Conservation (phyloP, 2,329 filamentous ascomycete species). For the Alternaria burnsii region DNA sequence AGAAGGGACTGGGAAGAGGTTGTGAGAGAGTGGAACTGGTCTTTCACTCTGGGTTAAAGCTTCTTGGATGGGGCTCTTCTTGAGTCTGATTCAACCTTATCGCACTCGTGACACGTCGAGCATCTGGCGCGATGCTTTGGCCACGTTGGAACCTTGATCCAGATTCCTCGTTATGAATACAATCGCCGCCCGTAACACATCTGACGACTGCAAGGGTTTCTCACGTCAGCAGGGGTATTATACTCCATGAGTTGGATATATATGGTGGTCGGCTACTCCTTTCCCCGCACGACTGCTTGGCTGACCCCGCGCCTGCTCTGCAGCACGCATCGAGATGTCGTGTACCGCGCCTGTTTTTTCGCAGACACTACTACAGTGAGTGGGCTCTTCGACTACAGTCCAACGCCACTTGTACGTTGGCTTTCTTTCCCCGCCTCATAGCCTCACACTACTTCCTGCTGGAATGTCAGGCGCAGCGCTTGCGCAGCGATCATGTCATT, state of each 20-base stretch:
- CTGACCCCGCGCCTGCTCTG: constrained; percentile 3
- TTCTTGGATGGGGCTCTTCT: background rate
- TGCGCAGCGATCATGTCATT: background rate
- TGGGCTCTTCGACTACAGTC: background rate
- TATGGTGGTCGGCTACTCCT: background rate
- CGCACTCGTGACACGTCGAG: background rate
- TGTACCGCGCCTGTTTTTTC: background rate
- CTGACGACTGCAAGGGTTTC: background rate
- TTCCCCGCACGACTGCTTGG: constrained; percentile 3
- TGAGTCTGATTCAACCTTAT: background rate
- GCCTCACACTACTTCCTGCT: background rate
- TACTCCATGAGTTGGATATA: background rate
- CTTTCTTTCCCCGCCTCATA: background rate
- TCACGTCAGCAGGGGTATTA: background rate
- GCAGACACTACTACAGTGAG: background rate
- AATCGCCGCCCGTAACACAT: background rate
- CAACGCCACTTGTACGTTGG: background rate
- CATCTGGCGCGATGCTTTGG: background rate
- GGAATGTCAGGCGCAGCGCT: background rate
- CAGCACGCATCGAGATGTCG: background rate
- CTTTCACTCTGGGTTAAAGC: constrained; percentile 42
- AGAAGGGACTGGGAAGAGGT: constrained; percentile 49
- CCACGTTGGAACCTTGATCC: background rate
- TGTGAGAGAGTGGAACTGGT: constrained; percentile 47
- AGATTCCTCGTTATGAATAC: background rate